Evolutionary conservation across 331 rosid species (phyloP), one percentile per base, ranked within the genome.

Genomic region (Acacia pycnantha): DNA sequence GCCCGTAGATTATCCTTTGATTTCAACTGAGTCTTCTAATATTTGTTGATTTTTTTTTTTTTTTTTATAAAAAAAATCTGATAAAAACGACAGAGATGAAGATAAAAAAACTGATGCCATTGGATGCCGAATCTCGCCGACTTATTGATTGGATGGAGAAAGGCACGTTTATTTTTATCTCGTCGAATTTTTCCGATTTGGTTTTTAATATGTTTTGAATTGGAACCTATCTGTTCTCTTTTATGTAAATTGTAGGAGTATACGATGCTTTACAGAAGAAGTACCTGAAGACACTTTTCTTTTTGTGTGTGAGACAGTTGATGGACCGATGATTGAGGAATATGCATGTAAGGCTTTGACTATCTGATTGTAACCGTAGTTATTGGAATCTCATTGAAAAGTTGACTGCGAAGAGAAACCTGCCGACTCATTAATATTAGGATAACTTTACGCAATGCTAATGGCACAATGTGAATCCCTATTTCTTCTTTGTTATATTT

Each of bases 261-360:
- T 95, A 95, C 43, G 99, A 95, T 79, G 98, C 99, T 27, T 76
- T 95, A 69, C 98, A 88, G 90, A 90, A 88, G 90, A 93, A 90
- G 77, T 95, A 95, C 87, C 87, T 93, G 78, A 93, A 93, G 86
- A 90, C 97, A 22, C 99, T 93, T 82, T 80, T 95, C 75, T 92
- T 93, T 83, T 92, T 41, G 94, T 95, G 80, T 95, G 98, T 51
- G 94, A 93, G 81, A 79, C 93, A 24, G 78, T 88, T 21, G 99
- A 95, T 73, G 99, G 99, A 73, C 96, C 99, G 3, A 95, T 93
- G 97, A 88, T 95, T 83, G 98, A 95, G 94, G 99, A 95, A 89
- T 93, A 95, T 84, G 88, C 99, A 68, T 92, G 98, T 95, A 88
- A 89, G 97, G 40, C 43, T 86, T 78, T 54, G 64, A 26, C 47